Base-by-base conservation (phyloP, 345 rosid genomes). In the Brassica incana region DNA sequence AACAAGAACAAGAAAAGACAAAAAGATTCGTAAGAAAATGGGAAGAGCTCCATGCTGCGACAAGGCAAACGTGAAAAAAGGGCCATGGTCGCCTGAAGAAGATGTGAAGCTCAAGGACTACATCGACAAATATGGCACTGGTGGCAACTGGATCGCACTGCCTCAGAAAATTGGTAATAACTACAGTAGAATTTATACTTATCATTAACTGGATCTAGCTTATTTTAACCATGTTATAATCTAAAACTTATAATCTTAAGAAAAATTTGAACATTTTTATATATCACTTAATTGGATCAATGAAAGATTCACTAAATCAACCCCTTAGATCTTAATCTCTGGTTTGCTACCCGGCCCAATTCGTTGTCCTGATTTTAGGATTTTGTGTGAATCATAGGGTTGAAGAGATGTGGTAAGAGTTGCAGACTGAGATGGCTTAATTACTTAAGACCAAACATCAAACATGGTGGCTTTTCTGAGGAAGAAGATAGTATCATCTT, bases 1-100 rank as follows among this genome's bases (percentile, higher is more conserved):
- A 61, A 64, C 52, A 65, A 61, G 36, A 80, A 32, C 71, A 69
- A 71, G 73, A 64, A 65, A 76, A 71, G 43, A 64, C 73, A 69
- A 72, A 50, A 20, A 52, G 40, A 69, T 29, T 38, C 40, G 63
- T 56, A 45, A 65, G 70, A 67, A 85, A 70, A 94, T 92, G 97
- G 97, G 99, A 69, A 85, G 99, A 85, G 99, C 99, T 78, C 98
- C 98, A 30, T 94, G 99, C 63, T 94, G 99, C 71, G 99, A 94
- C 81, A 94, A 94, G 85, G 88, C 87, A 67, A 94, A 92, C 75
- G 97, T 92, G 67, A 92, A 94, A 86, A 94, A 85, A 73, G 98
- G 98, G 9, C 98, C 98, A 48, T 94, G 98, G 98, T 89, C 98
- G 30, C 93, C 98, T 16, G 98, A 94, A 84, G 99, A 95, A 63